These are phyloP conservation scores for Solanum chaucha DNA, from an alignment of 257 asterid species.

Conservation along the genomic window DNA sequence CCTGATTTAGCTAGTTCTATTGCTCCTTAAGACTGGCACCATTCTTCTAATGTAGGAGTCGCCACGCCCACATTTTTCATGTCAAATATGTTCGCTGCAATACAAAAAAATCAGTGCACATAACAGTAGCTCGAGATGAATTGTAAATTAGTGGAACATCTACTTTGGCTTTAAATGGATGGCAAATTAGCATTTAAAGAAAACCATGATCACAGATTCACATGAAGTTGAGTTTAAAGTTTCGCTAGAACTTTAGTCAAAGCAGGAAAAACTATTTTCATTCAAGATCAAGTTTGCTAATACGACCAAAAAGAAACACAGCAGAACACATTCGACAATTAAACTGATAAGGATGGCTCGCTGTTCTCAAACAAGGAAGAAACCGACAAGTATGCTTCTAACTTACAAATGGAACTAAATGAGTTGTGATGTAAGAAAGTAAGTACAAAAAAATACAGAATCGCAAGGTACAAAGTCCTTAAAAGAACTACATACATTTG, in stretches of 20 bases:
- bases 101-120: background rate
- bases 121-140: background rate
- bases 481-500: background rate
- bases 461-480: background rate
- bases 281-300: background rate
- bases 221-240: background rate
- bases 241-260: background rate
- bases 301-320: background rate
- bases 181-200: background rate
- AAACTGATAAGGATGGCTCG: background rate
- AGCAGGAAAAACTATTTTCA: background rate
- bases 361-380: background rate
- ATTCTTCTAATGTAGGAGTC: slow-evolving; percentile 54
- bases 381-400: background rate
- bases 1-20: background rate
- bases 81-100: slow-evolving; percentile 55
- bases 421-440: background rate
- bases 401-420: background rate
- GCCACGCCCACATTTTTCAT: slow-evolving; percentile 65
- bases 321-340: background rate
- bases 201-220: background rate
- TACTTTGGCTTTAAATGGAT: background rate
- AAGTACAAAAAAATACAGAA: background rate
- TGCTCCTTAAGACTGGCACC: slow-evolving; percentile 23
- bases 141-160: background rate